Evolutionary conservation across 1,284 basidiomycete genomes (phyloP), one percentile per base, ranked within the genome.

Genomic region (Cryptococcus sp.): DNA sequence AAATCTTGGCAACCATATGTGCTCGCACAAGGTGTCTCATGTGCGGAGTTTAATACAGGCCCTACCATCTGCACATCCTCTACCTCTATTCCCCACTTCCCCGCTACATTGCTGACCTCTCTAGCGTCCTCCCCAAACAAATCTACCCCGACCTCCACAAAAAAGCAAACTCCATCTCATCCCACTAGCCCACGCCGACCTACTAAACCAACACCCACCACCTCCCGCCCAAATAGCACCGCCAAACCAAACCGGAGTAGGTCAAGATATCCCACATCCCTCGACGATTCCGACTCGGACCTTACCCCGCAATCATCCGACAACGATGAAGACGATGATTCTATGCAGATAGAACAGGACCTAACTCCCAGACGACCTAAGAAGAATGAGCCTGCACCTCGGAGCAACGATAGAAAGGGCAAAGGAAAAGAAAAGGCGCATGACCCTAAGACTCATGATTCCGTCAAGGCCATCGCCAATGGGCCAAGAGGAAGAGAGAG

Each of bases 401-500:
- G 16, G 41, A 43, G 41, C 13, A 5, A 23, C 7, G 19, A 43
- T 21, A 43, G 21, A 14, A 43, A 43, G 23, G 41, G 41, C 18
- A 41, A 41, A 41, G 39, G 19, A 21, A 43, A 24, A 16, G 41
- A 22, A 21, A 43, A 43, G 41, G 18, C 11, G 21, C 7, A 43
- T 43, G 41, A 43, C 10, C 36, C 36, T 19, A 21, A 10, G 19
- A 10, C 39, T 9, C n/a, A n/a, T n/a, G n/a, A n/a, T n/a, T n/a
- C n/a, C n/a, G 41, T 22, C 41, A 43, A 43, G 19, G 7, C 14
- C 14, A 51, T 28, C 4, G 22, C 24, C 7, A 53, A 48, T 14
- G 69, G 67, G 2, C 67, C 64, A 3, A 53, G 43, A 23, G 67
- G 67, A 4, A 51, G 70, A 9, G 68, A 70, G 19, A 62, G 65